phyloP scores from a whole-genome alignment of 352 stramenopile genomes.

The Globisporangium megalacanthum region DNA sequence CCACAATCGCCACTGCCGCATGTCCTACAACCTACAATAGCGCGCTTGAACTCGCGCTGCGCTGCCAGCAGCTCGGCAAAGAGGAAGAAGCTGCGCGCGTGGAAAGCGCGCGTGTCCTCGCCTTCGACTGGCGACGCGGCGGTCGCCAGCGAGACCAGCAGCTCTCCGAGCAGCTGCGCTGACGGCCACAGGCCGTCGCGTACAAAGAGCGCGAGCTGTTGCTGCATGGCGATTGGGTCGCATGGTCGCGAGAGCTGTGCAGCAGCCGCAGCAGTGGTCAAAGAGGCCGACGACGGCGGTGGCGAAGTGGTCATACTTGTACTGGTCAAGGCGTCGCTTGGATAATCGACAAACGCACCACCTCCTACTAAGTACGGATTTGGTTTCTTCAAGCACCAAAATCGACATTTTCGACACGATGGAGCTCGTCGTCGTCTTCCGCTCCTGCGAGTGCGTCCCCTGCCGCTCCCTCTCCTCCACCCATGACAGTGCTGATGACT shows the following conservation, averaged over 20 bases:
- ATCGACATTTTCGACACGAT: constrained; percentile 5
- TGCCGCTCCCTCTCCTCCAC: no score
- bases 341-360: not conserved
- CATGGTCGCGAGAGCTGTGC: constrained; percentile 5
- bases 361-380: not conserved
- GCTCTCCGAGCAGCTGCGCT: constrained; percentile 58
- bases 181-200: constrained; percentile 41
- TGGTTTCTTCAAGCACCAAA: not conserved
- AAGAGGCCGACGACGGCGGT: not conserved
- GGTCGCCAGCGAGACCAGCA: constrained; percentile 46
- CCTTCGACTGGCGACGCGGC: constrained; percentile 7
- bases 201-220: constrained; percentile 53
- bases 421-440: constrained; percentile 47
- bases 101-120: constrained; percentile 30
- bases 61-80: constrained; percentile 65
- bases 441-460: constrained; percentile 49
- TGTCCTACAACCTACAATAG: constrained; percentile 41
- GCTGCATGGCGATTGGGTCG: constrained; percentile 49
- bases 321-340: not conserved
- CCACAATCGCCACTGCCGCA: not conserved
- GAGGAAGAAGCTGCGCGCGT: constrained; percentile 46
- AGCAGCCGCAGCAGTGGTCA: not conserved
- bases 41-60: constrained; percentile 65
- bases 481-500: not conserved
- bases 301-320: no score